A percentile compares a stretch with the other conserved stretches of the same genome.
Conservation (phyloP, 192 early-diverging fungal genomes). For the Linnemannia elongata region DNA sequence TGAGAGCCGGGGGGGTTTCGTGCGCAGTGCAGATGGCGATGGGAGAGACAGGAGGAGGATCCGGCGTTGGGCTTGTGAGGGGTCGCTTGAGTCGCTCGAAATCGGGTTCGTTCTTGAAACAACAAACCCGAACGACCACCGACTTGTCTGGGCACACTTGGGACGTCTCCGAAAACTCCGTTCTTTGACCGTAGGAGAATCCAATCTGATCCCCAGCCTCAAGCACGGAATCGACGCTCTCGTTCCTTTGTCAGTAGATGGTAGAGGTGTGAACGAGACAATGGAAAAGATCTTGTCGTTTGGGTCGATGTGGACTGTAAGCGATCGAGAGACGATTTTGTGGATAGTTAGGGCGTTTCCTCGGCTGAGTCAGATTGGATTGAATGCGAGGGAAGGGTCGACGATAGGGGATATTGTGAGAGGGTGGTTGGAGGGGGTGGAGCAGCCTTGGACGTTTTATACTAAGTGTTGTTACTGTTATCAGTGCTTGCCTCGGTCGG, state of each 20-base stretch:
- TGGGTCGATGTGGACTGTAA: neutral
- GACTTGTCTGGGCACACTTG: constrained; percentile 12
- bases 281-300: neutral
- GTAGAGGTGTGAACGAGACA: neutral
- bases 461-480: too few species aligned
- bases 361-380: neutral
- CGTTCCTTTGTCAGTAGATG: neutral
- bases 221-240: neutral
- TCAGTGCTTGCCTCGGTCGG: too few species aligned
- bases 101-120: constrained; percentile 1
- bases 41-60: too few species aligned
- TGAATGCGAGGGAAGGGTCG: neutral
- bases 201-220: constrained; percentile 9
- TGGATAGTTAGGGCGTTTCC: constrained; percentile 1
- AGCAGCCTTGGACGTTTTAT: neutral
- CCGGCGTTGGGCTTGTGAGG: neutral
- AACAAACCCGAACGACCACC: neutral
- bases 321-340: constrained; percentile 6
- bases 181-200: neutral
- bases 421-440: neutral
- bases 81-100: neutral
- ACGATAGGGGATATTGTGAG: neutral
- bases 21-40: too few species aligned
- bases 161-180: constrained; percentile 7
- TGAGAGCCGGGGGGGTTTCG: too few species aligned